Percentiles rank a stretch among this genome's conserved stretches.
Evolutionary conservation across 2,329 filamentous ascomycete genomes (phyloP).

Genomic region (Sporothrix protearum): DNA sequence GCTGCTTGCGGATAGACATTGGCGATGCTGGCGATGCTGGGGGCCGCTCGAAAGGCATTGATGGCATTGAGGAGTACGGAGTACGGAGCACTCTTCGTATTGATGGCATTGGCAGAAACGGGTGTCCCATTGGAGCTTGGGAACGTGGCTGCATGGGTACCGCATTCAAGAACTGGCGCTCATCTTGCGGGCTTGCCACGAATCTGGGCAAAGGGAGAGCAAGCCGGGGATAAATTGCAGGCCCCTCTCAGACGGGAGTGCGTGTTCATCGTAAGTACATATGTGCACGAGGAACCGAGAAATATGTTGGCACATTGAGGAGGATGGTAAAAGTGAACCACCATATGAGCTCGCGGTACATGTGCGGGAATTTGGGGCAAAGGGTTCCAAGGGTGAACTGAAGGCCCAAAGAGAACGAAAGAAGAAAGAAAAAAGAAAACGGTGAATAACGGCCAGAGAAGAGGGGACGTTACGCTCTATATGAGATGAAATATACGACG

Average conservation of each 20-base stretch:
- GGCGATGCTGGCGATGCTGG: background rate
- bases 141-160: background rate
- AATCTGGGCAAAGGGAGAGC: conserved; percentile 11
- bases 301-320: background rate
- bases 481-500: background rate
- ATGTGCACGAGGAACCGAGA: too few relatives aligned
- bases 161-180: background rate
- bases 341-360: background rate
- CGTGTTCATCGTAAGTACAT: too few relatives aligned
- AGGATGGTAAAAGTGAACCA: background rate
- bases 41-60: background rate
- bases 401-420: background rate
- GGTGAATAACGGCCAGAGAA: background rate
- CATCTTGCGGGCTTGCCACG: background rate
- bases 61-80: too few relatives aligned
- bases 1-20: background rate
- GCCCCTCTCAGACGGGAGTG: conserved; percentile 12
- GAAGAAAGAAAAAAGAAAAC: background rate
- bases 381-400: background rate
- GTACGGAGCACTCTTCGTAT: too few relatives aligned
- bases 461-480: background rate
- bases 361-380: conserved; percentile 1
- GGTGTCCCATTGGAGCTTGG: background rate
- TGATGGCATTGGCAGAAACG: background rate
- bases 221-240: conserved; percentile 18